These are phyloP conservation scores for Sungouiozyma ichnusensis DNA, from an alignment of 805 yeast species.

Conservation along the genomic window DNA sequence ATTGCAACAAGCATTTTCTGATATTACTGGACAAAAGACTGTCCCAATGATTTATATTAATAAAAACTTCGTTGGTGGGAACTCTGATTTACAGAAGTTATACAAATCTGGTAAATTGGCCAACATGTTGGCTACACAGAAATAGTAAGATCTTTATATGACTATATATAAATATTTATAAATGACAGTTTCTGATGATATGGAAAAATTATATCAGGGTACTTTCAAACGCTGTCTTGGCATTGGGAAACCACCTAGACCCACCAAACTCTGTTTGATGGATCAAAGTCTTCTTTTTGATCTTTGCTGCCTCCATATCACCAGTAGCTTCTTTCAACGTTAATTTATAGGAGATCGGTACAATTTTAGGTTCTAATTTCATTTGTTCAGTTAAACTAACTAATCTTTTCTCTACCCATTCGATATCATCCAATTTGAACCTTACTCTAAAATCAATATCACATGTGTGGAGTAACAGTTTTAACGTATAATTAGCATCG, in stretches of 20 bases:
- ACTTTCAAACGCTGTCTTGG: constrained; percentile 15
- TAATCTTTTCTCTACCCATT: constrained; percentile 10
- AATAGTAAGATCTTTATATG: too few species aligned
- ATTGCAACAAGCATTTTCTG: constrained; percentile 64
- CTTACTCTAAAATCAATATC: constrained; percentile 31
- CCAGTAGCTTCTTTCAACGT: constrained; percentile 6
- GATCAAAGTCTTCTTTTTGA: constrained; percentile 13
- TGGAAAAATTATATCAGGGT: constrained; percentile 2
- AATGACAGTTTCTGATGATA: too few species aligned
- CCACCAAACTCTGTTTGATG: constrained; percentile 28
- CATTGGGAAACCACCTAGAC: constrained; percentile 15
- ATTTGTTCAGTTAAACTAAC: constrained; percentile 16
- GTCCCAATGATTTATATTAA: constrained; percentile 87
- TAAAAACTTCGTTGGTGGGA: constrained; percentile 92
- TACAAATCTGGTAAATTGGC: constrained; percentile 50
- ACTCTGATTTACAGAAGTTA: constrained; percentile 75
- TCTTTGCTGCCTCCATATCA: background rate
- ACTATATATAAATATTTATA: too few species aligned
- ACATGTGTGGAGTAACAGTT: constrained; percentile 39
- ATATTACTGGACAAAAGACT: constrained; percentile 80
- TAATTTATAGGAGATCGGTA: constrained; percentile 22
- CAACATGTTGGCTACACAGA: constrained; percentile 14
- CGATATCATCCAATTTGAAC: constrained; percentile 18
- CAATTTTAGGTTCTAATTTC: constrained; percentile 15
- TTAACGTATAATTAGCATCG: constrained; percentile 54